These are phyloP conservation scores for Sclerotinia glacialis DNA, from an alignment of 2,329 filamentous ascomycete species.

Conservation along the genomic window DNA sequence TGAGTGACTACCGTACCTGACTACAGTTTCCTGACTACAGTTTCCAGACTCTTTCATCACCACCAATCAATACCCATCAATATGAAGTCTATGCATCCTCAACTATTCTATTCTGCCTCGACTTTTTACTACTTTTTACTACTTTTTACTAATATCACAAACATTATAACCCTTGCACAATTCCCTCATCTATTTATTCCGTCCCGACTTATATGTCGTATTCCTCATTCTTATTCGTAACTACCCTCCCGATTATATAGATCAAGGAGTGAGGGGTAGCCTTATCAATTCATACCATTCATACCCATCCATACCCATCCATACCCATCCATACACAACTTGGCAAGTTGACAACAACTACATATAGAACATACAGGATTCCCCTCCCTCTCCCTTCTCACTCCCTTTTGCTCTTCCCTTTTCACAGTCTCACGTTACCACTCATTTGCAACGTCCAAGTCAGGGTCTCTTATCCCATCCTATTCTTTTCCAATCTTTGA, in stretches of 20 bases:
- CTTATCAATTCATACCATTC: not conserved
- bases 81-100: not conserved
- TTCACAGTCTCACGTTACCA: constrained; percentile 17
- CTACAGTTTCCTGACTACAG: too few relatives aligned
- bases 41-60: too few relatives aligned
- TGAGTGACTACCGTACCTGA: too few relatives aligned
- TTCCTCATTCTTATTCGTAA: not conserved
- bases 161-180: constrained; percentile 1
- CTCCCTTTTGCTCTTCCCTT: constrained; percentile 16
- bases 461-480: not conserved
- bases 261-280: not conserved
- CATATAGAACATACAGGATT: constrained; percentile 7
- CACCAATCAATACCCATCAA: too few relatives aligned
- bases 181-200: not conserved
- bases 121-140: too few relatives aligned
- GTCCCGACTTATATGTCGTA: not conserved
- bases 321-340: too few relatives aligned
- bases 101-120: not conserved
- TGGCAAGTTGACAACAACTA: constrained; percentile 5
- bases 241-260: constrained; percentile 1
- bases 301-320: too few relatives aligned
- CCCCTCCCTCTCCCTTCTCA: not conserved
- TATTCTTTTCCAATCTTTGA: constrained; percentile 25
- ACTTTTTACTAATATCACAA: too few relatives aligned
- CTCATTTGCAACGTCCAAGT: constrained; percentile 15